Evolutionary conservation across 176 grass and related monocot genomes (phyloP), one percentile per base, ranked within the genome.

Genomic region (Melocanna baccifera): DNA sequence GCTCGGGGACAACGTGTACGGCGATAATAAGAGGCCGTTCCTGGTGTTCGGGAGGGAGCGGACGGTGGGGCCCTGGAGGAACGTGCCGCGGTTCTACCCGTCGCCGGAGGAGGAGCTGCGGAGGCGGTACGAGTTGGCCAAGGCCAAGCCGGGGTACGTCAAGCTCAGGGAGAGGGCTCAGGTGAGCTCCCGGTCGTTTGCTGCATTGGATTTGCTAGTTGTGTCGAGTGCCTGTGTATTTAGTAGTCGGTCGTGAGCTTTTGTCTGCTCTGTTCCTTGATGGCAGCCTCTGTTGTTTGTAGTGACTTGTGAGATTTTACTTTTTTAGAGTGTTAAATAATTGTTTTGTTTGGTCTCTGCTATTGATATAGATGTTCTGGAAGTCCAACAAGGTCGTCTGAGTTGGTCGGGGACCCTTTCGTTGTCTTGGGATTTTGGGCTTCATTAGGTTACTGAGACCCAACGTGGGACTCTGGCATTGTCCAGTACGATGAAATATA

Each of bases 1-100:
- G 96, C 80, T 98, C 65, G 96, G 96, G 43, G 96, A 98, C 91
- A 98, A 98, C 79, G 87, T 98, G 53, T 98, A 98, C 70, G 92
- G 95, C 52, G 95, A 98, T 87, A 92, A 92, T 89, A 91, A 91
- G 82, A 83, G 87, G 62, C 96, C 89, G 37, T 88, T 67, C 62
- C 85, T 79, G 62, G 46, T 90, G 40, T 65, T 91, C 34, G 95
- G 95, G 20, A 81, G 62, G 80, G 84, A 97, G 61, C 81, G 95
- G 77, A 94, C 92, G 46, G 75, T 94, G 12, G 95, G 95, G 20
- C 95, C 90, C 0, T 97, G 95, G 95, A 93, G 57, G 91, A 98
- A 98, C 57, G 48, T 80, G 42, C 75, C 91, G 45, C 88, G 96
- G 50, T 98, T 98, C 91, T 95, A 90, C 79, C 91, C 92, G 6